Evolutionary conservation across 176 grass and related monocot species (phyloP), one percentile per base, ranked within the genome.

Genomic region (Pontederia crassipes): DNA sequence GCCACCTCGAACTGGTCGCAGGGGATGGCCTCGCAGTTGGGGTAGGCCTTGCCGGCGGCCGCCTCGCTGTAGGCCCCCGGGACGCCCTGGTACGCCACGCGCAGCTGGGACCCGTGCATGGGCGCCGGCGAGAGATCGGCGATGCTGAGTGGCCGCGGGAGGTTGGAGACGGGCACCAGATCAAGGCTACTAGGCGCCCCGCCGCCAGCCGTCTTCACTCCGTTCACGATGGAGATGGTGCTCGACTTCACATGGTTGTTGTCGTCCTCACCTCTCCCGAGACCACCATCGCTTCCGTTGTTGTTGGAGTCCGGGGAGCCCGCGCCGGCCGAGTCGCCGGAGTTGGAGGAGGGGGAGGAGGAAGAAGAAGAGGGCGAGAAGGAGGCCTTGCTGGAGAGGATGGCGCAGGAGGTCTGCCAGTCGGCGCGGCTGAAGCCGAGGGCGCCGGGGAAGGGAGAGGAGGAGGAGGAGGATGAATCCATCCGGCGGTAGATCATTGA

Each of bases 1-100:
- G 90, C 82, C 2, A 89, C 86, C 75, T 95, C 82, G 71, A 95
- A 89, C 78, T 89, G 82, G 74, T 95, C 90, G 60, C 90, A 89
- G 11, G 80, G 90, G 76, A 95, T 95, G 49, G 90, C 74, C 52
- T 95, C 80, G 67, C 90, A 95, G 40, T 79, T 72, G 4, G 82
- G 90, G 71, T 86, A 95, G 0, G 85, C 90, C 82, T 89, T 95
- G 0, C 55, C 82, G 1, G 82, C 80, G 0, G 86, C 86, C 0
- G 86, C 80, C 77, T 95, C 86, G 47, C 90, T 95, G 82, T 95
- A 89, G 0, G 90, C 82, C 8, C 86, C 86, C 0, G 86, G 90
- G 0, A 89, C 86, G 17, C 82, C 90, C 72, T 95, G 90, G 57
- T 95, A 95, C 4, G 90, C 90, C 0, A 95, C 85, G 15, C 82